These are phyloP conservation scores for Cladosporium sp. DNA, from an alignment of 2,329 filamentous ascomycete species.

Conservation along the genomic window DNA sequence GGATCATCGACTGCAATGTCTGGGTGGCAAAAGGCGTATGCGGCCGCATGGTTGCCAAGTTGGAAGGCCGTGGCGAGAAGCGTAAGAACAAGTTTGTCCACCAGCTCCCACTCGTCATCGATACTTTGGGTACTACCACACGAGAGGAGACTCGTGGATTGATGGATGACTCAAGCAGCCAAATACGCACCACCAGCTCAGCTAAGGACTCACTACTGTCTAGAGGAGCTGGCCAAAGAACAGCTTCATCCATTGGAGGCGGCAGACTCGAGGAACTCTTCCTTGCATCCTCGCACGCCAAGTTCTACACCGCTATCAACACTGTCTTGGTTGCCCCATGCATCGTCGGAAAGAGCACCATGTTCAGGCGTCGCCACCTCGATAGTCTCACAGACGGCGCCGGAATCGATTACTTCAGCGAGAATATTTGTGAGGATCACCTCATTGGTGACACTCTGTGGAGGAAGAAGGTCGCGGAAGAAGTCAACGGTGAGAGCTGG, in stretches of 20 bases:
- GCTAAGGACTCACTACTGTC: slow-evolving; percentile 14
- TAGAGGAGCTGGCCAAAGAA: slow-evolving; percentile 27
- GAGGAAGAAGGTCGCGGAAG: slow-evolving; percentile 59
- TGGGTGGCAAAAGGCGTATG: slow-evolving; percentile 81
- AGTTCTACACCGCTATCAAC: slow-evolving; percentile 98
- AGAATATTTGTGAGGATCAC: slow-evolving; percentile 97
- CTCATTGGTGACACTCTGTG: slow-evolving; percentile 90
- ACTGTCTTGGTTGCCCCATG: slow-evolving; percentile 87
- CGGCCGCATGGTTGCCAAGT: slow-evolving; percentile 83
- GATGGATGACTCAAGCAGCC: slow-evolving; percentile 23
- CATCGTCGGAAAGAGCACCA: slow-evolving; percentile 95
- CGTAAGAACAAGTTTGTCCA: slow-evolving; percentile 83
- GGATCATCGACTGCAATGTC: slow-evolving; percentile 95
- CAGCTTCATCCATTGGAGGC: slow-evolving; percentile 54
- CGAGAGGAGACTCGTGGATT: slow-evolving; percentile 30
- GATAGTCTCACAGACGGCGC: slow-evolving; percentile 65
- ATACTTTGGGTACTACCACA: slow-evolving; percentile 49
- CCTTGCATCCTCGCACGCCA: slow-evolving; percentile 88
- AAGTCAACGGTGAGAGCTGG: slow-evolving; percentile 47
- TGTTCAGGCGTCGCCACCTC: slow-evolving; percentile 93
- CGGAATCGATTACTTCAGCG: slow-evolving; percentile 89
- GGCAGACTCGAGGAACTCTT: slow-evolving; percentile 92
- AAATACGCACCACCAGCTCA: slow-evolving; percentile 21
- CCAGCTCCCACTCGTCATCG: slow-evolving; percentile 86
- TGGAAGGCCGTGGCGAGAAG: slow-evolving; percentile 66